Base-by-base conservation (phyloP, 805 yeast species). In the Barnettozyma populi region DNA sequence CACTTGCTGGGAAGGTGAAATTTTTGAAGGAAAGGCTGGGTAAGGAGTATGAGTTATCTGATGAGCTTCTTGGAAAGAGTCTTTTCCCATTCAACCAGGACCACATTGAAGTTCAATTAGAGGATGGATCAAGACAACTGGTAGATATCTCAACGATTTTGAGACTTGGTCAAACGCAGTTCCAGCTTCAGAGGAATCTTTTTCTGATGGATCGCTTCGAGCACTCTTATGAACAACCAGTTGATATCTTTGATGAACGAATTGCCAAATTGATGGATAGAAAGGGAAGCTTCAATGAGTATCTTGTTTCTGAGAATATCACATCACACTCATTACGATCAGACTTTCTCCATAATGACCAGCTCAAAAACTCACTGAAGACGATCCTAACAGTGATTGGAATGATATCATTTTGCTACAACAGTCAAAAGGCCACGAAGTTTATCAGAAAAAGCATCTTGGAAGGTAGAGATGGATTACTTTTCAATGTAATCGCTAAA, bases 381-480 rank as follows among this genome's bases (percentile, higher is more conserved):
- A 45, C 57, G 9, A 45, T 64, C 14, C 49, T 50, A 43, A 58
- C 55, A 4, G 36, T 62, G 14, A 50, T 65, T 11, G 69, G 68
- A 7, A 48, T 59, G 21, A 19, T 65, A 16, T 47, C 54, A 5
- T 44, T 47, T 9, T 37, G 48, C 5, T 52, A 60, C 41, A 61
- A 60, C 4, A 49, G 50, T 9, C 41, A 47, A 7, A 41, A 32
- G 6, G 60, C 66, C 4, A 23, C 45, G 4, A 18, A 41, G 18
- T 59, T 63, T 31, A 49, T 64, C 10, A 43, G 45, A 13, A 51
- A 53, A 3, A 49, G 38, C 31, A 48, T 65, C 5, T 43, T 57
- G 24, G 32, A 38, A 8, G 57, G 57, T 7, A 46, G 41, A 32
- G 50, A 45, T 19, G 63, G 47, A 29, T 23, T 60, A 16, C 32